Conservation (phyloP, 1,284 basidiomycete genomes). For the Megacollybia platyphylla region DNA sequence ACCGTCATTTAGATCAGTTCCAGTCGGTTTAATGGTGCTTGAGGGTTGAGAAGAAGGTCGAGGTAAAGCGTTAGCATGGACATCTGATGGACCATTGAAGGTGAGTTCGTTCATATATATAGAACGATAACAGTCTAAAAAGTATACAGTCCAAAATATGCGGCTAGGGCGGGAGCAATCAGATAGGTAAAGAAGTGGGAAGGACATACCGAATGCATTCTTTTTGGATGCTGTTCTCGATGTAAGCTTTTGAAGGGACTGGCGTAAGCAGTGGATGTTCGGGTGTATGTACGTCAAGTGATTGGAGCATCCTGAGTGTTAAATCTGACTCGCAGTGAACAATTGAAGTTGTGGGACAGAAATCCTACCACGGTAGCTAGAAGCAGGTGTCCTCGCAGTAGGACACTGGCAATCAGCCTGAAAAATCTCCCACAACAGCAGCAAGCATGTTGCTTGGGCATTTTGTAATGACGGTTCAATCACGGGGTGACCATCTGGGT, state of each 20-base stretch:
- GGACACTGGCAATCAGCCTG: not conserved
- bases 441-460: not conserved
- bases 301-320: constrained; percentile 52
- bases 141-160: constrained; percentile 66
- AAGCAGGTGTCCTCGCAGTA: not conserved
- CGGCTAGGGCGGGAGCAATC: constrained; percentile 16
- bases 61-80: not conserved
- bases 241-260: constrained; percentile 38
- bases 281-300: constrained; percentile 45
- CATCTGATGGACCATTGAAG: constrained; percentile 2
- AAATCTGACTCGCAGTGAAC: constrained; percentile 29
- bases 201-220: constrained; percentile 40
- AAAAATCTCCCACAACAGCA: not conserved
- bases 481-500: constrained; percentile 43
- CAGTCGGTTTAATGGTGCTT: not conserved
- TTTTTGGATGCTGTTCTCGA: constrained; percentile 48
- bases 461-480: constrained; percentile 22
- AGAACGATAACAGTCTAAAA: constrained; percentile 31
- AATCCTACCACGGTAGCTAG: not conserved
- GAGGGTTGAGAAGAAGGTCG: not conserved
- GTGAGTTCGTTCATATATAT: constrained; percentile 3
- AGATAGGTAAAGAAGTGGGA: not conserved
- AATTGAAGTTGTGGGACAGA: not conserved
- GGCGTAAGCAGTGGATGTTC: constrained; percentile 42
- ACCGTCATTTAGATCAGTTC: not conserved